These are phyloP conservation scores for Chrysoporthe puriensis DNA, from an alignment of 2,329 filamentous ascomycete species.

Conservation along the genomic window DNA sequence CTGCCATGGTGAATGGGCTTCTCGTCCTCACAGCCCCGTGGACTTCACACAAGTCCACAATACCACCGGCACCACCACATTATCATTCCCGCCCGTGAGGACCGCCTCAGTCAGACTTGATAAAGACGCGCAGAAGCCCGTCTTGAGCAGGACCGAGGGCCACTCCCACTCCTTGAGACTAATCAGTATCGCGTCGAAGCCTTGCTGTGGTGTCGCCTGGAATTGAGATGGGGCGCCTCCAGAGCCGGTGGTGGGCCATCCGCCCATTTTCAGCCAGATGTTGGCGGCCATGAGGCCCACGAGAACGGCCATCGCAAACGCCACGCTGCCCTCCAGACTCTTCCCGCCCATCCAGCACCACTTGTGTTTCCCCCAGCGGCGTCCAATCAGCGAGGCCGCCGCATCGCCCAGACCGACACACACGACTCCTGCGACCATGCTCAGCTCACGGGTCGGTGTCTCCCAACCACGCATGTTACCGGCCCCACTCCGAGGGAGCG, in stretches of 20 bases:
- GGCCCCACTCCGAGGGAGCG: constrained; percentile 60
- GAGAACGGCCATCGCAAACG: constrained; percentile 82
- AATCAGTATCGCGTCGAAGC: constrained; percentile 9
- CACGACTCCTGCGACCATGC: constrained; percentile 89
- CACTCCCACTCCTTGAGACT: constrained; percentile 34
- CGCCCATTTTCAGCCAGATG: constrained; percentile 75
- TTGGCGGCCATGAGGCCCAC: constrained; percentile 71
- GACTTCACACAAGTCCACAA: constrained; percentile 92
- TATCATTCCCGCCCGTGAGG: constrained; percentile 95
- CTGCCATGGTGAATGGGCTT: neutral
- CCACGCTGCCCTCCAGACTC: constrained; percentile 83
- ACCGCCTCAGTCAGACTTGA: constrained; percentile 95
- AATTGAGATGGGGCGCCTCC: constrained; percentile 40
- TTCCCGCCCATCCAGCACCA: constrained; percentile 98
- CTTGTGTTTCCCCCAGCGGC: constrained; percentile 83
- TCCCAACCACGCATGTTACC: constrained; percentile 74
- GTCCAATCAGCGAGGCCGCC: constrained; percentile 85
- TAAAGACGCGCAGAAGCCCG: constrained; percentile 71
- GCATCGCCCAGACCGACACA: constrained; percentile 96
- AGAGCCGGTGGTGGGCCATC: constrained; percentile 73
- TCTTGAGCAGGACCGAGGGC: constrained; percentile 70
- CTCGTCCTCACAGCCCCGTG: constrained; percentile 19
- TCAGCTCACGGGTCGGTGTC: constrained; percentile 71
- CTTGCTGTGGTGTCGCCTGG: constrained; percentile 4
- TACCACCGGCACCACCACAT: constrained; percentile 92